Evolutionary conservation across 139 green algal species (phyloP).

Genomic region (Yamagishiella unicocca): DNA sequence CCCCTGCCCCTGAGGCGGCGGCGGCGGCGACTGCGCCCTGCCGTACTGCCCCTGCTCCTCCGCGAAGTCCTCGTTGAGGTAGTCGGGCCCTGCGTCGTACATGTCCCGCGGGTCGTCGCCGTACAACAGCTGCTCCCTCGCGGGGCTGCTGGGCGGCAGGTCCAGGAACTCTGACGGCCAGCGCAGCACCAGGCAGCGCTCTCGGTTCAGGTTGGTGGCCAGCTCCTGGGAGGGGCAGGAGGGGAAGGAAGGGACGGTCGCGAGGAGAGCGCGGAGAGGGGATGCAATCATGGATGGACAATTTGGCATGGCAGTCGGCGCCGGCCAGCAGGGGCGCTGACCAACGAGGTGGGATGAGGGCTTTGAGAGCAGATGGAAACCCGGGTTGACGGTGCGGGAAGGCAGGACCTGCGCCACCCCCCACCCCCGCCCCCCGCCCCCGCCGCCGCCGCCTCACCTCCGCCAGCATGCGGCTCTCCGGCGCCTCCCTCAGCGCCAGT

Average conservation of each 20-base stretch:
- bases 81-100: constrained; percentile 1
- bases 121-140: not conserved
- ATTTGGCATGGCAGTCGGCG: no score
- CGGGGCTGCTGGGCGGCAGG: constrained; percentile 16
- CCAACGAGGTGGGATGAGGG: no score
- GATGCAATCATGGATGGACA: no score
- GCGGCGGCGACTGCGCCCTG: not conserved
- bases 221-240: constrained; percentile 80
- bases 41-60: not conserved
- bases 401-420: no score
- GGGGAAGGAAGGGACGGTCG: not conserved
- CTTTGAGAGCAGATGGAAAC: no score
- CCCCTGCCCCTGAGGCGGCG: not conserved
- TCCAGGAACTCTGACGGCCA: not conserved
- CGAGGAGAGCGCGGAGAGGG: not conserved
- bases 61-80: constrained; percentile 6
- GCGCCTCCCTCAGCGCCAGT: not conserved
- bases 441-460: not conserved
- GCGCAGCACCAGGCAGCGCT: constrained; percentile 35
- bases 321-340: no score
- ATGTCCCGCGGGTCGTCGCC: not conserved
- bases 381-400: no score
- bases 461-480: not conserved
- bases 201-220: constrained; percentile 45
- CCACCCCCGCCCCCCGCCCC: not conserved